Conservation (phyloP, 306 rosid species). For the Glycine latifolia region DNA sequence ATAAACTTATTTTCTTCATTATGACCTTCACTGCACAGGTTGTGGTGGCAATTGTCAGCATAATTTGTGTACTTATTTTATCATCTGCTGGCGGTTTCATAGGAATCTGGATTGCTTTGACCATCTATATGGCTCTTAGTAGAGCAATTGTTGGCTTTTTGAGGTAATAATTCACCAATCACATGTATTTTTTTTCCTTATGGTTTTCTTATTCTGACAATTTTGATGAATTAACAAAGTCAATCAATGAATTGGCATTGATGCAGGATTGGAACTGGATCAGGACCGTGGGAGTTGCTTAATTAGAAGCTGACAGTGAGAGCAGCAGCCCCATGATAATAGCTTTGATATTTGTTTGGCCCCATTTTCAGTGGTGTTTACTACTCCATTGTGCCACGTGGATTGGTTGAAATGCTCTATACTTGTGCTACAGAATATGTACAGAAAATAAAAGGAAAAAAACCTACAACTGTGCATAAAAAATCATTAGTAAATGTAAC, state of each 20-base stretch:
- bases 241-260: background rate
- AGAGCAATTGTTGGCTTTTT: constrained; percentile 71
- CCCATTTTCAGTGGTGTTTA: too few species aligned
- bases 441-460: background rate
- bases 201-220: background rate
- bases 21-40: constrained; percentile 49
- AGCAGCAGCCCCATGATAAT: background rate
- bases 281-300: constrained; percentile 69
- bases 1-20: constrained; percentile 1
- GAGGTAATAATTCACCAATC: constrained; percentile 54
- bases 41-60: constrained; percentile 76
- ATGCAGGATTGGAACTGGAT: constrained; percentile 79
- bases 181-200: background rate
- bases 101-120: constrained; percentile 81
- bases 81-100: constrained; percentile 65
- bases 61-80: constrained; percentile 61
- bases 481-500: background rate
- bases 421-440: constrained; percentile 1
- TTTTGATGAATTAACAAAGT: constrained; percentile 4
- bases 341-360: too few species aligned
- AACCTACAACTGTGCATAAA: background rate
- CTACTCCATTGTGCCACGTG: too few species aligned
- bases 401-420: too few species aligned
- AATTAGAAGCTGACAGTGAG: constrained; percentile 25
- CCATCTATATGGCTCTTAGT: constrained; percentile 76